Conservation (phyloP, 1,139 yeast species). For the Pichia cactophila region DNA sequence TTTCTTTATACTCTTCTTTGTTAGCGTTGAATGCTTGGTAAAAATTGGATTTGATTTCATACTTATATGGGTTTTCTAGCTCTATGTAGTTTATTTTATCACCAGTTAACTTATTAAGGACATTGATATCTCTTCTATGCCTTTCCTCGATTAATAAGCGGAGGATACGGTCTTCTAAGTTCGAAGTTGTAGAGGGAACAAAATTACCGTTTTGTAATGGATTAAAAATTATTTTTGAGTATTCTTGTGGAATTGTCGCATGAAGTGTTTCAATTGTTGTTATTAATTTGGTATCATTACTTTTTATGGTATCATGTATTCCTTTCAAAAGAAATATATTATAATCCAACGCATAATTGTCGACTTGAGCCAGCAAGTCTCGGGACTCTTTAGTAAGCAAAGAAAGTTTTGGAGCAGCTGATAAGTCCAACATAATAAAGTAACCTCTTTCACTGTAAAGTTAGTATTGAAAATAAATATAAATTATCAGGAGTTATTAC, state of each 20-base stretch:
- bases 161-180: slow-evolving; percentile 27
- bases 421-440: slow-evolving; percentile 4
- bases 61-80: slow-evolving; percentile 21
- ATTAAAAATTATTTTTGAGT: slow-evolving; percentile 15
- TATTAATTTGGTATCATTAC: slow-evolving; percentile 15
- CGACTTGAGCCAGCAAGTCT: slow-evolving; percentile 19
- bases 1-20: slow-evolving; percentile 16
- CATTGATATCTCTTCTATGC: slow-evolving; percentile 28
- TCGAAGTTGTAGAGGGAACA: slow-evolving; percentile 25
- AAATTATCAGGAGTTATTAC: too few species aligned
- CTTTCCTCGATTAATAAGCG: slow-evolving; percentile 27
- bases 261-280: slow-evolving; percentile 18
- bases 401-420: background rate
- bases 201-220: slow-evolving; percentile 16
- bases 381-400: slow-evolving; percentile 6
- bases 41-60: slow-evolving; percentile 28
- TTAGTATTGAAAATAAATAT: too few species aligned
- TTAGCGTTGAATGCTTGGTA: slow-evolving; percentile 19
- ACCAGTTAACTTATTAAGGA: slow-evolving; percentile 19
- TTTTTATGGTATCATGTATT: slow-evolving; percentile 19
- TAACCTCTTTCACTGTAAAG: too few species aligned
- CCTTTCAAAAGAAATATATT: slow-evolving; percentile 29
- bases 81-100: slow-evolving; percentile 17
- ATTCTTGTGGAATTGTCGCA: slow-evolving; percentile 21
- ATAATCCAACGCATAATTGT: slow-evolving; percentile 30